These are phyloP conservation scores for Tulasnella calospora DNA, from an alignment of 768 basidiomycete genomes.

Conservation along the genomic window DNA sequence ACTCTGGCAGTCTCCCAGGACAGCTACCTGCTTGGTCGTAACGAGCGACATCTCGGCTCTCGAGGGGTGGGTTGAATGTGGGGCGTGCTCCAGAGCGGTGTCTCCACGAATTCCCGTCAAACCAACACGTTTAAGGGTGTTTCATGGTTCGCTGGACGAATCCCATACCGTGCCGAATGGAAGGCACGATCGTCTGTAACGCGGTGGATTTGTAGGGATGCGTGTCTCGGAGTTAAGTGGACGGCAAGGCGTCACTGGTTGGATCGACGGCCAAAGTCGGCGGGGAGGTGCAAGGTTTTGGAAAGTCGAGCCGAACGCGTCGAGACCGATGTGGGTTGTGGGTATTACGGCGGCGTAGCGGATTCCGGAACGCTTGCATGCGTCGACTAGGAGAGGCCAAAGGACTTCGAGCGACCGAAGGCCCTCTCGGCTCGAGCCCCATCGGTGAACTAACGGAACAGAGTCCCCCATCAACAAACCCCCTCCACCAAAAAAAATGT, in stretches of 20 bases:
- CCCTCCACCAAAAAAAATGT: neutral
- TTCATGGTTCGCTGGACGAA: neutral
- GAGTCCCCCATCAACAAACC: neutral
- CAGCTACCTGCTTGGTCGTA: neutral
- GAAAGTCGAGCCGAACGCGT: neutral
- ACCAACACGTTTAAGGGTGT: too few species aligned
- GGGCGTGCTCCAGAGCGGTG: neutral
- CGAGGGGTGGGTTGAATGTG: neutral
- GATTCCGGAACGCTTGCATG: neutral
- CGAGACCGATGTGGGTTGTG: neutral
- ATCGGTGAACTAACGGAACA: slow-evolving; percentile 9
- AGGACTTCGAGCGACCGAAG: neutral
- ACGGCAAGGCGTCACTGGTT: neutral
- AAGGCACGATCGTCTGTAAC: slow-evolving; percentile 1
- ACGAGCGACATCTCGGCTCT: neutral
- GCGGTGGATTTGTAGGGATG: neutral
- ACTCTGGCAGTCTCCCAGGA: neutral
- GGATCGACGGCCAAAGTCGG: neutral
- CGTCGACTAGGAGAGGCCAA: slow-evolving; percentile 12
- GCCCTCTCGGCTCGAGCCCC: slow-evolving; percentile 6
- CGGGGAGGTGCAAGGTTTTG: neutral
- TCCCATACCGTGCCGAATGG: slow-evolving; percentile 17
- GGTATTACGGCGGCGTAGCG: slow-evolving; percentile 2
- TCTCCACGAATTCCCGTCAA: neutral
- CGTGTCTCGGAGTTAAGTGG: neutral